Base-by-base conservation (phyloP, 2,329 filamentous ascomycete genomes). In the Thielaviopsis musarum region DNA sequence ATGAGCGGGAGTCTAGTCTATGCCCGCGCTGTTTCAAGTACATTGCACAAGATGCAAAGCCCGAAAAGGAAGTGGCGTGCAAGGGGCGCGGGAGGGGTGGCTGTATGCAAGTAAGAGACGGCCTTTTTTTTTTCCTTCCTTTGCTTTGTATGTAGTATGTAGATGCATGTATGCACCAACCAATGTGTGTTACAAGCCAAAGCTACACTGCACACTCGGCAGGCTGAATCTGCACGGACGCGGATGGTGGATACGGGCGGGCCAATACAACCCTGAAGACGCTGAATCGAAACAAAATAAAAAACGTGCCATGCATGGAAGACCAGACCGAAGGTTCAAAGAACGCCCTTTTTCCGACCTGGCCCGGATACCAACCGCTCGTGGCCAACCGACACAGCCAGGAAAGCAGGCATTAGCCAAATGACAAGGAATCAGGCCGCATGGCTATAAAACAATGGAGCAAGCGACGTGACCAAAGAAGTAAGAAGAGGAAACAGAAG, bases 251-350 rank as follows among this genome's bases (percentile, higher is more conserved):
- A 45, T 45, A 45, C 9, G 38, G 38, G n/a, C 38, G 38, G 38
- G 38, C 15, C 38, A 45, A 45, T 5, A n/a, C 38, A 45, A 45
- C 13, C 15, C 13, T 45, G 15, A 45, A 45, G 38, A n/a, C 38
- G 10, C 38, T 45, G 38, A 45, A 45, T 45, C 38, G 38, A 45
- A 45, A 45, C 38, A 56, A 56, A 19, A 45, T 22, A 45, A 56
- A 30, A 30, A n/a, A 52, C 26, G 52, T 56, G 54, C 59, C 26
- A 56, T 56, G 54, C 59, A 60, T 60, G 34, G 59, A 60, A 60
- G 54, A 48, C 52, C 30, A 19, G 24, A 57, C 59, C 57, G 59
- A 60, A 60, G 59, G 21, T 41, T 28, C 54, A 57, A 13, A 45
- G 59, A 60, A 57, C 34, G 17, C 26, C 38, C 22, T 49, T 26